These are phyloP conservation scores for Backusella tuberculispora DNA, from an alignment of 192 early-diverging fungal genomes.

Conservation along the genomic window DNA sequence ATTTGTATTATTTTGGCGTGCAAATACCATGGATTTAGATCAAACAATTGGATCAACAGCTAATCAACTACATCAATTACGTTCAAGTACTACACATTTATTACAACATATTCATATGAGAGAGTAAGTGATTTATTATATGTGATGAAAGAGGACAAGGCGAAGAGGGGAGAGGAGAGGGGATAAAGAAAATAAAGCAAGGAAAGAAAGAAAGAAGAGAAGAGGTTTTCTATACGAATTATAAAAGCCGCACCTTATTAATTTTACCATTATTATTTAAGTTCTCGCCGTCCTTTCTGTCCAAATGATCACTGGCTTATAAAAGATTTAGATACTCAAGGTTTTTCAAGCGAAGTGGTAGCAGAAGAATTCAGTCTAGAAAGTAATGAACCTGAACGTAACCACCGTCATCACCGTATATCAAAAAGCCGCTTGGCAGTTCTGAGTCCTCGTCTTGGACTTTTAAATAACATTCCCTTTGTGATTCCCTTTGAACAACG, in stretches of 20 bases:
- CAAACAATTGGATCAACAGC: slow-evolving; percentile 31
- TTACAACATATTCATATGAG: slow-evolving; percentile 77
- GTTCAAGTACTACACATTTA: slow-evolving; percentile 64
- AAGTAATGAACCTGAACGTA: slow-evolving; percentile 21
- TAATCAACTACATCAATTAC: slow-evolving; percentile 56
- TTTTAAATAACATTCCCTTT: slow-evolving; percentile 89
- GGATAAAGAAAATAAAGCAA: too few relatives aligned
- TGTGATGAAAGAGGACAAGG: background rate
- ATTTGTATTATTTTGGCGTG: slow-evolving; percentile 78
- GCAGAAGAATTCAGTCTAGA: slow-evolving; percentile 56
- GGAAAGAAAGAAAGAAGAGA: too few relatives aligned
- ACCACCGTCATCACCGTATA: slow-evolving; percentile 17
- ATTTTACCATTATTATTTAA: slow-evolving; percentile 27
- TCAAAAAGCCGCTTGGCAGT: slow-evolving; percentile 38
- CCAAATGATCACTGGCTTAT: slow-evolving; percentile 72
- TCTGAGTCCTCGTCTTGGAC: slow-evolving; percentile 55
- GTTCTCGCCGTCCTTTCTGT: slow-evolving; percentile 71
- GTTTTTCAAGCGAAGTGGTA: slow-evolving; percentile 58
- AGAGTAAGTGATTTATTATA: slow-evolving; percentile 55
- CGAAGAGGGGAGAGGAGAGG: background rate
- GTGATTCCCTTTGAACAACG: slow-evolving; percentile 91
- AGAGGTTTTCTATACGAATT: background rate
- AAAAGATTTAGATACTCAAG: slow-evolving; percentile 59
- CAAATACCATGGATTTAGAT: slow-evolving; percentile 45
- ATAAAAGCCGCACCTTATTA: background rate